phyloP scores from a whole-genome alignment of 2,329 filamentous ascomycete species.

The Cryoendolithus antarcticus region DNA sequence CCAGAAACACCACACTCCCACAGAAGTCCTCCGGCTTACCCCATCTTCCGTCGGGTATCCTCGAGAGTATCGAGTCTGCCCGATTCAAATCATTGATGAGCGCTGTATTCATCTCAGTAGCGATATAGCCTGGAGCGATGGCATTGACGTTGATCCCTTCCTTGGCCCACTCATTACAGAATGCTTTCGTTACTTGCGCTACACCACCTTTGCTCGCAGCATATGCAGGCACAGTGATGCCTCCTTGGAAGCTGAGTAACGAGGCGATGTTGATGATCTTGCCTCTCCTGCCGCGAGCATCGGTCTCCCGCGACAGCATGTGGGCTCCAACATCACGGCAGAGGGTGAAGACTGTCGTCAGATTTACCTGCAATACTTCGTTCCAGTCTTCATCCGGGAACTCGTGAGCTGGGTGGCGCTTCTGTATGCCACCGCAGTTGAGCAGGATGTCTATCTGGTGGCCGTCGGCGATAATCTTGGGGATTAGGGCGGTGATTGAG shows the following conservation, averaged over 20 bases:
- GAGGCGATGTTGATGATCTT: slow-evolving; percentile 76
- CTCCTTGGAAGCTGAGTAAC: slow-evolving; percentile 73
- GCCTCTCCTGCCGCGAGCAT: slow-evolving; percentile 45
- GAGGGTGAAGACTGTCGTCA: slow-evolving; percentile 67
- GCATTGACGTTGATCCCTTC: slow-evolving; percentile 75
- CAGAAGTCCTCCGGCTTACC: slow-evolving; percentile 78
- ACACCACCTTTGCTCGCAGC: slow-evolving; percentile 77
- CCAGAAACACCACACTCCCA: slow-evolving; percentile 65
- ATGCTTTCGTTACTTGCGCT: slow-evolving; percentile 69
- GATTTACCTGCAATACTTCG: slow-evolving; percentile 76
- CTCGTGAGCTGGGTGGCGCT: slow-evolving; percentile 58
- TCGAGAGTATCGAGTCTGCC: slow-evolving; percentile 58
- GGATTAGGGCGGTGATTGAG: slow-evolving; percentile 48
- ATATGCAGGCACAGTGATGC: slow-evolving; percentile 79
- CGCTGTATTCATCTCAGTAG: slow-evolving; percentile 87
- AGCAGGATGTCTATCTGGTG: slow-evolving; percentile 62
- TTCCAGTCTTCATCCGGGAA: slow-evolving; percentile 72
- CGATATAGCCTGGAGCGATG: slow-evolving; percentile 81
- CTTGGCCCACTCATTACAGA: slow-evolving; percentile 77
- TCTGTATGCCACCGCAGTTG: slow-evolving; percentile 80
- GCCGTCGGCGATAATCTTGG: slow-evolving; percentile 48
- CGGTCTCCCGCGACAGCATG: slow-evolving; percentile 49
- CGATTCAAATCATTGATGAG: slow-evolving; percentile 60
- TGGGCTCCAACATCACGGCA: slow-evolving; percentile 65
- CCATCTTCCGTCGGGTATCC: slow-evolving; percentile 79